A percentile compares a stretch with the other conserved stretches of the same genome.
Conservation (phyloP, 805 yeast species). For the Metschnikowia sp. region DNA sequence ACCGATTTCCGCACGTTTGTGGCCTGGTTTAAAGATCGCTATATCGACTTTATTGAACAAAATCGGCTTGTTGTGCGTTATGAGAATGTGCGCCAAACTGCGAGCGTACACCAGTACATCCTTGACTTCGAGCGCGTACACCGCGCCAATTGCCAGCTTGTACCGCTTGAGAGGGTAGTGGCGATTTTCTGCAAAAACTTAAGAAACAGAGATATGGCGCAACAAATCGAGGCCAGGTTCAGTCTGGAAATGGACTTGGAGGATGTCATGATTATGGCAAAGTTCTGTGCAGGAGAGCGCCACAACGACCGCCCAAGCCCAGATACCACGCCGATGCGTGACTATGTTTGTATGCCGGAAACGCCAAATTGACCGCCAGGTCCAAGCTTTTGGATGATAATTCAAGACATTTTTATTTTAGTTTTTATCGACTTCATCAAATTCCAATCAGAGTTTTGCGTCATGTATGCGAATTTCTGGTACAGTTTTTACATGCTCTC, state of each 20-base stretch:
- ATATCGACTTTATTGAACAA: slow-evolving; percentile 4
- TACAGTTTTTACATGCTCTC: too few relatives aligned
- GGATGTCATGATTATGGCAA: slow-evolving; percentile 4
- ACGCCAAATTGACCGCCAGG: too few relatives aligned
- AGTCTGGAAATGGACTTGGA: slow-evolving; percentile 2
- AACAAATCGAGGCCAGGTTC: not conserved
- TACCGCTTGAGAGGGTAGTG: slow-evolving; percentile 4
- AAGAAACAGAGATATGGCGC: not conserved
- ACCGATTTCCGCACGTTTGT: slow-evolving; percentile 3
- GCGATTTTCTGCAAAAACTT: slow-evolving; percentile 1
- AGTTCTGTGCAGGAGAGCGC: not conserved
- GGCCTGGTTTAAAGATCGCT: slow-evolving; percentile 3
- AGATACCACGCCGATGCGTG: too few relatives aligned
- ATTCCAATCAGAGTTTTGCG: too few relatives aligned
- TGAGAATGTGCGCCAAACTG: slow-evolving; percentile 2
- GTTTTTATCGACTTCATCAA: too few relatives aligned
- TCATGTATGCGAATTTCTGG: too few relatives aligned
- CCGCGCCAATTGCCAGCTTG: slow-evolving; percentile 4
- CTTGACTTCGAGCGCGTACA: slow-evolving; percentile 6
- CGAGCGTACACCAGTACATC: slow-evolving; percentile 7
- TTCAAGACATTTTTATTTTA: too few relatives aligned
- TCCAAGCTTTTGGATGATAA: too few relatives aligned
- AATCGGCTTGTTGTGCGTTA: slow-evolving; percentile 4
- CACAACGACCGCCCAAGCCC: too few relatives aligned
- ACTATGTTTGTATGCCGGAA: too few relatives aligned